Percentiles rank a stretch among this genome's conserved stretches.
Evolutionary conservation across 495 filamentous ascomycete species (phyloP).

Genomic region (Neurospora tetrasperma): DNA sequence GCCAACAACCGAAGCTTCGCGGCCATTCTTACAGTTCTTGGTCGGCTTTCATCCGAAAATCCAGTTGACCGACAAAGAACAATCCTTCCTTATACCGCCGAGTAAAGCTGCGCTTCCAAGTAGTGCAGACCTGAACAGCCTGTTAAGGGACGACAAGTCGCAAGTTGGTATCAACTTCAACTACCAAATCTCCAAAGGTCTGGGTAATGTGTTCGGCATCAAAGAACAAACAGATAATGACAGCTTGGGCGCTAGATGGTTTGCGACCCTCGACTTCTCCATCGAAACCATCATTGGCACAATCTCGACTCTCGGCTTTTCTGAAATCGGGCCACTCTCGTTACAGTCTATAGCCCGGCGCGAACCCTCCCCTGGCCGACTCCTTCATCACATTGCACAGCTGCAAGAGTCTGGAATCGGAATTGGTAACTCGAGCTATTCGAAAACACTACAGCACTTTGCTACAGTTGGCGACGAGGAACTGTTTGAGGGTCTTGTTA

Average conservation of each 20-base stretch:
- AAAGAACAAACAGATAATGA: slow-evolving; percentile 45
- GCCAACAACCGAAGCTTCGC: slow-evolving; percentile 14
- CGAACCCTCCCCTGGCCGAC: slow-evolving; percentile 40
- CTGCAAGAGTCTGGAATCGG: slow-evolving; percentile 50
- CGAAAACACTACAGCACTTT: slow-evolving; percentile 46
- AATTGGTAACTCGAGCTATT: slow-evolving; percentile 47
- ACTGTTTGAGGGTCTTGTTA: slow-evolving; percentile 48
- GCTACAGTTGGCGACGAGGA: slow-evolving; percentile 43
- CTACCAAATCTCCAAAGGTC: slow-evolving; percentile 32
- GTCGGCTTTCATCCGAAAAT: slow-evolving; percentile 20
- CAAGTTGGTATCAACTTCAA: slow-evolving; percentile 12
- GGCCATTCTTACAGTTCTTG: slow-evolving; percentile 27
- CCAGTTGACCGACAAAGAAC: slow-evolving; percentile 4
- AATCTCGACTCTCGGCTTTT: slow-evolving; percentile 53
- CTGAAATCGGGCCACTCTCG: slow-evolving; percentile 59
- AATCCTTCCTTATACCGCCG: not conserved
- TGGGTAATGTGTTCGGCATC: slow-evolving; percentile 36
- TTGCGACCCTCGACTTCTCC: slow-evolving; percentile 54
- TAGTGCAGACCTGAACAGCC: not conserved
- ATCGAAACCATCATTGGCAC: slow-evolving; percentile 54
- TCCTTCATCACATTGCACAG: slow-evolving; percentile 44
- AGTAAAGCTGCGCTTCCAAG: not conserved
- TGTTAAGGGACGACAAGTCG: not conserved
- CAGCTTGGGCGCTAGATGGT: slow-evolving; percentile 52
- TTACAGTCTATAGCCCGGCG: slow-evolving; percentile 60